Evolutionary conservation across 177 flowering plant genomes (phyloP).

Genomic region (Vitis hybrid): DNA sequence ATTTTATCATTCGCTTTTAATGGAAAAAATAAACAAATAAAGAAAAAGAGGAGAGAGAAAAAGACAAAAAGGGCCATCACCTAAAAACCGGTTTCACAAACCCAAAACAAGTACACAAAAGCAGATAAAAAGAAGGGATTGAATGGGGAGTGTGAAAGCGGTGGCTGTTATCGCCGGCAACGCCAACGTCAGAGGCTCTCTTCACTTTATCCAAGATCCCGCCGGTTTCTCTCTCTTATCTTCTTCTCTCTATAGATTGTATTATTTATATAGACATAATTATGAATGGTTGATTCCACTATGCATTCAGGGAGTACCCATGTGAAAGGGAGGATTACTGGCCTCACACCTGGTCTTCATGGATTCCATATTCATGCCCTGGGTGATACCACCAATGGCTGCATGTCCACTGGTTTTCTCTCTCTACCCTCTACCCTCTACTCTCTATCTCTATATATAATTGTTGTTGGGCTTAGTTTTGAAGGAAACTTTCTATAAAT

Average conservation of each 20-base stretch:
- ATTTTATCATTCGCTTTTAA: no score
- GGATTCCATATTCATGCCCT: conserved; percentile 93
- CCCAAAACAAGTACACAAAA: no score
- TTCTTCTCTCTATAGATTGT: conserved; percentile 8
- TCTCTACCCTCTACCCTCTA: background rate
- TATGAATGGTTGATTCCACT: background rate
- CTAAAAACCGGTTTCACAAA: no score
- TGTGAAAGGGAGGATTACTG: conserved; percentile 65
- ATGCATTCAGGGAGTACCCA: conserved; percentile 54
- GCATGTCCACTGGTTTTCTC: conserved; percentile 77
- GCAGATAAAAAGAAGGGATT: conserved; percentile 3
- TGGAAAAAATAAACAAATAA: no score
- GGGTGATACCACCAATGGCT: conserved; percentile 94
- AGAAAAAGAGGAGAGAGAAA: no score
- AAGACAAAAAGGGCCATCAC: no score
- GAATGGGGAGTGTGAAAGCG: conserved; percentile 46
- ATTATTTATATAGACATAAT: background rate
- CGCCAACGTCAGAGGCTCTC: conserved; percentile 53
- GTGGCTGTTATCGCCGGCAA: conserved; percentile 74
- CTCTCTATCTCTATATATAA: background rate
- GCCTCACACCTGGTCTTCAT: conserved; percentile 78
- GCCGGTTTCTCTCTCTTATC: conserved; percentile 35
- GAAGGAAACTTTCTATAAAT: no score
- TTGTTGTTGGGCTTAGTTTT: no score
- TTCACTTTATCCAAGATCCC: conserved; percentile 58